Percentiles rank a stretch among this genome's conserved stretches.
Evolutionary conservation across 306 rosid species (phyloP).

Genomic region (Myrica gale): DNA sequence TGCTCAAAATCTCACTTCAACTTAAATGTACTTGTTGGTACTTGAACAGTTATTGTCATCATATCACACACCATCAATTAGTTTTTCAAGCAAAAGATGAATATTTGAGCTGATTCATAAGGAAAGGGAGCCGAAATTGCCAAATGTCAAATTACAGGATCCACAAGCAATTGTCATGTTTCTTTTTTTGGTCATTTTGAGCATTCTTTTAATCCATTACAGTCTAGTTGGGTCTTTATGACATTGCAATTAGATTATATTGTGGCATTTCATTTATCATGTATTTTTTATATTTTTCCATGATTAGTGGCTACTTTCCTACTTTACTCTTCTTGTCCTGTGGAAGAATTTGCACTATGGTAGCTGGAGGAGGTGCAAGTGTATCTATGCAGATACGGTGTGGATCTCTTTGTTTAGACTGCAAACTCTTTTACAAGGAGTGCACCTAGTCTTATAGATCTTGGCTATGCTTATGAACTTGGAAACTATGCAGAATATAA

Average conservation of each 20-base stretch:
- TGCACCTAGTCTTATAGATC: conserved; percentile 46
- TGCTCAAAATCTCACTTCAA: conserved; percentile 20
- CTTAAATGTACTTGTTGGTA: conserved; percentile 1
- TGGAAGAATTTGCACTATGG: conserved; percentile 96
- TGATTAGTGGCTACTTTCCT: not conserved
- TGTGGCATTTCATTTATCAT: not conserved
- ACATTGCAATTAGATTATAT: not conserved
- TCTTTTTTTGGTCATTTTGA: not conserved
- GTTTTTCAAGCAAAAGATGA: not conserved
- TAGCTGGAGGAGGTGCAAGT: conserved; percentile 99
- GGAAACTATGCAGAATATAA: conserved; percentile 98
- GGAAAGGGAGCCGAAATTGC: not conserved
- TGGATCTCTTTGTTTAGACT: conserved; percentile 22
- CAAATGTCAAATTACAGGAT: not conserved
- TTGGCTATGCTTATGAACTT: conserved; percentile 89
- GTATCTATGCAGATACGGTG: conserved; percentile 97
- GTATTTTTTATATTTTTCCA: not conserved
- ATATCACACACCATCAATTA: not conserved
- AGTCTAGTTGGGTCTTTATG: not conserved
- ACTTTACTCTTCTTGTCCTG: not conserved
- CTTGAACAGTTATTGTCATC: not conserved
- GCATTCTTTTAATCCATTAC: not conserved
- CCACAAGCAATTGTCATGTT: not conserved
- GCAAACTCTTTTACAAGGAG: not conserved
- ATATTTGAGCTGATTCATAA: conserved; percentile 1